Evolutionary conservation across 208 protist genomes (phyloP), one percentile per base, ranked within the genome.

Genomic region (Trypanosomatidae sp.): DNA sequence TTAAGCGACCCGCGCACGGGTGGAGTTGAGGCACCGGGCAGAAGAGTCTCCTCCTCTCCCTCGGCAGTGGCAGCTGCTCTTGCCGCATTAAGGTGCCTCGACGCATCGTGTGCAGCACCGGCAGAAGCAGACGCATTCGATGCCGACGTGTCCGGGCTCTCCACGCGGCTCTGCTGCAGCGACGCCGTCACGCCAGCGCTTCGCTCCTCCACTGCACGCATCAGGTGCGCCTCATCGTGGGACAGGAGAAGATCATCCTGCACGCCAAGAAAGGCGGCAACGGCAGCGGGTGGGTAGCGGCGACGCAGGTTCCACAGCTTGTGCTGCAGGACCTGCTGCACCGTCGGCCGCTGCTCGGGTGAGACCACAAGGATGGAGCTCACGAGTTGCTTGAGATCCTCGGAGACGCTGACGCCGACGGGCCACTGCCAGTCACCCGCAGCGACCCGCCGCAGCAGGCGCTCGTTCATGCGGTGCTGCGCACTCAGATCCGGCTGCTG

Each of bases 141-240:
- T n/a, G n/a, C n/a, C n/a, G n/a, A n/a, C 13, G 43, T 62, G 30
- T 13, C 62, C 17, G 78, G 79, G 55, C 77, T 91, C 36, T 84
- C 78, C 13, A 76, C 44, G 43, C 86, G 87, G 59, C 85, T 91
- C 30, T 84, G 65, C 69, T 82, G 79, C 28, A 87, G 76, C 39
- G 83, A 90, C 7, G 92, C 92, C 43, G 87, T 80, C 39, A 96
- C 85, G 47, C 85, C 85, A 9, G 84, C 88, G 70, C 88, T 92
- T 39, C 91, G 91, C 70, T 96, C 84, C 83, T 96, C 86, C 25
- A 97, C 90, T 0, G 89, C 90, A 12, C 84, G 86, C 84, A 97
- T 52, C 46, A 97, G 77, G 15, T 87, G 84, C n/a, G 81, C 84
- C 72, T 97, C 93, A 65, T 95, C 88, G 76, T 86, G 84, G n/a